Base-by-base conservation (phyloP, 352 stramenopile genomes). In the Pilasporangium apinafurcum region DNA sequence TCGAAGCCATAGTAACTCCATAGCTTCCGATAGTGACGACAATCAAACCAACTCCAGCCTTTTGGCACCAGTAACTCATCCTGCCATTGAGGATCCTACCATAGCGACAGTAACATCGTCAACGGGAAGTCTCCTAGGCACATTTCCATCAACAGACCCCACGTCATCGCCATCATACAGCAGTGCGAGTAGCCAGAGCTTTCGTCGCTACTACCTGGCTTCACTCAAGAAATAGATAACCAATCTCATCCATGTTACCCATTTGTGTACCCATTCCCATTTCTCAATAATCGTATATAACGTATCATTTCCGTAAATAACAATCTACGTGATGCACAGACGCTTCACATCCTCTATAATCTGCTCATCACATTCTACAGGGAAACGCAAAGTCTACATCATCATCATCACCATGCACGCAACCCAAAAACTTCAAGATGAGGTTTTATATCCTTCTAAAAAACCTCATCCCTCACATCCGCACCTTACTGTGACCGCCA, bases 171-270 rank as follows among this genome's bases (percentile, higher is more conserved):
- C n/a, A n/a, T n/a, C n/a, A n/a, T n/a, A n/a, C n/a, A n/a, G n/a
- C n/a, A n/a, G n/a, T n/a, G n/a, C n/a, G n/a, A n/a, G n/a, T n/a
- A n/a, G n/a, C n/a, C n/a, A n/a, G 33, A 65, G 41, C 34, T 74
- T 74, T 33, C 59, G 59, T 18, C 45, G 59, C 29, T 74, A 74
- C 40, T 74, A 74, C 37, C 50, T 74, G 22, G 51, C 59, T 35
- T 45, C 52, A 43, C 18, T 48, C 39, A 20, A 49, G 46, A 40
- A 32, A 37, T 31, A 26, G 3, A 33, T 17, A 20, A 51, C 26
- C 51, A 56, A 30, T 8, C 32, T 27, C 35, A 24, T 16, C 13
- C 20, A 8, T 13, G 1, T 16, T 14, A 49, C 27, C 37, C 13
- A 55, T 16, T 30, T 16, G 4, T 41, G 31, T 40, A 32, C 8